phyloP scores from a whole-genome alignment of 2,329 filamentous ascomycete species.

The Acarospora socialis region DNA sequence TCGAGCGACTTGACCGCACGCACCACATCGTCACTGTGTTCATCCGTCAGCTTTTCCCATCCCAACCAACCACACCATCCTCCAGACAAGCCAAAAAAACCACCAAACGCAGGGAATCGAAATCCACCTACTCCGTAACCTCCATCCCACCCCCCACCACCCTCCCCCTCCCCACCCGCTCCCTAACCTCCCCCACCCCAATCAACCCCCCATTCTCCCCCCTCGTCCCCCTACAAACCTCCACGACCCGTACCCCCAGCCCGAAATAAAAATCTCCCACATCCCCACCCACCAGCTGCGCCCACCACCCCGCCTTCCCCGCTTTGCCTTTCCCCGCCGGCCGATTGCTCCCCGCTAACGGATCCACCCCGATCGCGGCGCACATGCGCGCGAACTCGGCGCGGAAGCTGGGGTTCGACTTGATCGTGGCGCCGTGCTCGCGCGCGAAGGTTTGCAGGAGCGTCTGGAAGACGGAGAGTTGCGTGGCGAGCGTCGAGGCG shows the following conservation, averaged over 20 bases:
- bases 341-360: constrained; percentile 55
- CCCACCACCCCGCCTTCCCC: constrained; percentile 63
- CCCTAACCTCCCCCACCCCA: constrained; percentile 64
- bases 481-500: constrained; percentile 72
- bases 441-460: constrained; percentile 89
- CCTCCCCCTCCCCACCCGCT: constrained; percentile 56
- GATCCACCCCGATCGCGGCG: constrained; percentile 89
- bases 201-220: constrained; percentile 88
- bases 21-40: constrained; percentile 77
- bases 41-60: not conserved
- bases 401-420: constrained; percentile 85
- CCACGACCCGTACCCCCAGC: constrained; percentile 86
- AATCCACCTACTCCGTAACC: constrained; percentile 55
- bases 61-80: not conserved
- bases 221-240: constrained; percentile 74
- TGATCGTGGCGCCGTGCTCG: constrained; percentile 90
- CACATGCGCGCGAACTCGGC: constrained; percentile 99
- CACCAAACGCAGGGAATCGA: constrained; percentile 1
- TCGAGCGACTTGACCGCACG: constrained; percentile 76
- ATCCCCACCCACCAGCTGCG: constrained; percentile 74
- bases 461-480: constrained; percentile 91
- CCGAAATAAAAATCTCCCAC: constrained; percentile 99
- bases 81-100: constrained; percentile 5
- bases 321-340: constrained; percentile 30
- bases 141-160: constrained; percentile 62